A percentile compares a stretch with the other conserved stretches of the same genome.
Conservation (phyloP, 805 yeast species). For the Monosporozyma aerobia region DNA sequence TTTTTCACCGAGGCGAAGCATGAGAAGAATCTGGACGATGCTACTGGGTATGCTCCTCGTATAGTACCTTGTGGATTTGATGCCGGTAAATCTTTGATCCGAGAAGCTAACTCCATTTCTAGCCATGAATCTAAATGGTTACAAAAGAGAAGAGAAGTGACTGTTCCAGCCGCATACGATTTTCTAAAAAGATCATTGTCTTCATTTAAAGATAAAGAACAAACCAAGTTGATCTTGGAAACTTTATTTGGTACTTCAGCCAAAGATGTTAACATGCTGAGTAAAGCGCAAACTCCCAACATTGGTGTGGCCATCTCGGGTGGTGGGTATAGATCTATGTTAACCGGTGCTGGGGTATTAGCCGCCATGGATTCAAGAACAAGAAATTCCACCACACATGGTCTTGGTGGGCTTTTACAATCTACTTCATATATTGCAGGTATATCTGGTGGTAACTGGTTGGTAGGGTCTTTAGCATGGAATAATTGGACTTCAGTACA, state of each 20-base stretch:
- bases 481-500: constrained; percentile 70
- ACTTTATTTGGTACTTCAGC: constrained; percentile 8
- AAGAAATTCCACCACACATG: constrained; percentile 40
- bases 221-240: neutral
- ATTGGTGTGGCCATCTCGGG: constrained; percentile 65
- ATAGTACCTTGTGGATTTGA: constrained; percentile 1
- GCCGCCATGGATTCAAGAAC: constrained; percentile 78
- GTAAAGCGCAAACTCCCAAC: constrained; percentile 26
- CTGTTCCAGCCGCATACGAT: constrained; percentile 35
- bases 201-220: constrained; percentile 3
- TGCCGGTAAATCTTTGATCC: neutral
- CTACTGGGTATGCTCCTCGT: constrained; percentile 4
- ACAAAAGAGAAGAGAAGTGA: constrained; percentile 34
- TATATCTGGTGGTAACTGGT: constrained; percentile 81
- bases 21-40: constrained; percentile 1
- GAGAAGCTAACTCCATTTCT: constrained; percentile 29
- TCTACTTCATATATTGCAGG: constrained; percentile 65
- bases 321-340: constrained; percentile 89
- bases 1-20: neutral
- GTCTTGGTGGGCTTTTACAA: constrained; percentile 68
- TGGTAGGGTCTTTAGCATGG: constrained; percentile 55
- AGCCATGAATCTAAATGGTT: constrained; percentile 44
- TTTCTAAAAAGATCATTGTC: constrained; percentile 37
- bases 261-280: neutral
- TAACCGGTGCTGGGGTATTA: constrained; percentile 75